Evolutionary conservation across 352 stramenopile genomes (phyloP), one percentile per base, ranked within the genome.

Genomic region (Pelagophyceae sp.): DNA sequence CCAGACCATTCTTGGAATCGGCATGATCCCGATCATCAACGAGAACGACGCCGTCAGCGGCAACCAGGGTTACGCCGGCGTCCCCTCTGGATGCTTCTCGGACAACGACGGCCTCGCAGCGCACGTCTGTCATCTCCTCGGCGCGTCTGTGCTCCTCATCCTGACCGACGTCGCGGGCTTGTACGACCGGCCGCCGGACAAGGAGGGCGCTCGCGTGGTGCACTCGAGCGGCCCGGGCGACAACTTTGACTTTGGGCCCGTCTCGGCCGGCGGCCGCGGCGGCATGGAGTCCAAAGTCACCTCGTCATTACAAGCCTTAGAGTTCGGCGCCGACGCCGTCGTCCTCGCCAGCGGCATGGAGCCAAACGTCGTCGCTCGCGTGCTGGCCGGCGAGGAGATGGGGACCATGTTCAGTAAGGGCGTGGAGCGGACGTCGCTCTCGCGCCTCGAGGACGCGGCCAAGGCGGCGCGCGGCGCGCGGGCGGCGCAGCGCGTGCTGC

Each of bases 1-100:
- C 0, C 84, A 89, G 27, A 17, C 35, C 6, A 67, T 98, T 54
- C 85, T 99, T 27, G 87, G 91, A 77, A 83, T 98, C n/a, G 94
- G 96, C 38, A 94, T 98, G 72, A 93, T 98, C 32, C 96, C 96
- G 6, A 98, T 99, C 81, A 91, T 99, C 50, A 99, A 99, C 83
- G 95, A 99, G 81, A 99, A 99, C 83, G 96, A 99, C 88, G 93
- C 95, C 0, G 94, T 98, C 32, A 95, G 87, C 50, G 92, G 89
- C 6, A 92, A 94, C 81, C 72, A 87, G 58, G 89, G 89, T 27
- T 92, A 91, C 69, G 85, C 86, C 64, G 80, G 88, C 80, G 82
- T 91, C 33, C 67, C 67, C 1, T 33, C 85, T 80, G 45, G 84
- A 84, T 32, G 88, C 33, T 98, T 98, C 83, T 96, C 88, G 54